Percentiles rank a stretch among this genome's conserved stretches.
Evolutionary conservation across 306 rosid genomes (phyloP).

Genomic region (Malus sieversii): DNA sequence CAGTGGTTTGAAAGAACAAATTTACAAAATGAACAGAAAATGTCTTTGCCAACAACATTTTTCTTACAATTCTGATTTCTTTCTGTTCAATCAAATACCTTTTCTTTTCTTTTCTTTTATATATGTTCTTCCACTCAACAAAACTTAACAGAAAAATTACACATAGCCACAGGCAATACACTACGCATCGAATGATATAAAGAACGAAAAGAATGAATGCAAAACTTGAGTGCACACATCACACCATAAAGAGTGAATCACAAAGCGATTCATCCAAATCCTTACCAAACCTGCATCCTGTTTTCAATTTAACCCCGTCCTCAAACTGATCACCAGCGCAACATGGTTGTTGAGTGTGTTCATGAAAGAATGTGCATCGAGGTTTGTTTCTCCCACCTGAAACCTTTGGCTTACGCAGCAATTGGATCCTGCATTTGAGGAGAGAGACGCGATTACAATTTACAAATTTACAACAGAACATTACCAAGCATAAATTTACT

Average conservation of each 20-base stretch:
- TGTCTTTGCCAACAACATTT: background rate
- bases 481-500: background rate
- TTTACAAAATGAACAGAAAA: background rate
- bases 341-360: constrained; percentile 16
- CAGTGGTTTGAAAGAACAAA: background rate
- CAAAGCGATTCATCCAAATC: background rate
- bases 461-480: too few species aligned
- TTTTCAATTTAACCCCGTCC: background rate
- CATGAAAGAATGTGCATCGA: background rate
- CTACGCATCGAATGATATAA: background rate
- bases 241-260: constrained; percentile 11
- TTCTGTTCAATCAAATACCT: background rate
- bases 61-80: background rate
- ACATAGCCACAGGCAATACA: constrained; percentile 1
- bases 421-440: constrained; percentile 63
- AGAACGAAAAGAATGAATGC: constrained; percentile 1
- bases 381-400: constrained; percentile 15
- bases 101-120: background rate
- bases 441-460: background rate
- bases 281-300: constrained; percentile 3
- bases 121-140: background rate
- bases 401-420: constrained; percentile 46
- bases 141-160: constrained; percentile 10
- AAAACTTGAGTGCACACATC: constrained; percentile 15
- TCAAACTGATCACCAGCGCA: background rate